Percentiles rank a stretch among this genome's conserved stretches.
Conservation (phyloP, 2,329 filamentous ascomycete species). For the Endothia cerciana region DNA sequence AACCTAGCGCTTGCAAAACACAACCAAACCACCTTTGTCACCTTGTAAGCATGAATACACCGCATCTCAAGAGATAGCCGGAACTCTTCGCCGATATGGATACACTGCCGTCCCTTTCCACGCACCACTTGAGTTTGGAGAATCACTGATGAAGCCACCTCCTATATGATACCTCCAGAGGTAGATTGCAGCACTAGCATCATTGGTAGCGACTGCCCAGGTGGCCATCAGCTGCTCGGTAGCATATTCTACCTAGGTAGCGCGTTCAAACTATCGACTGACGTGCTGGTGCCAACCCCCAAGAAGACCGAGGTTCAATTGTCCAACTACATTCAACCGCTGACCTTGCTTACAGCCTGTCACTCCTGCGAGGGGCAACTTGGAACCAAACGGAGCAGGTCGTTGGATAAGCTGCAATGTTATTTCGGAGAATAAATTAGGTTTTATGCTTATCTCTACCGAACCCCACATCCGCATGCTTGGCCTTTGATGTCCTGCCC, state of each 20-base stretch:
- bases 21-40: too few relatives aligned
- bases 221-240: too few relatives aligned
- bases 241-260: not conserved
- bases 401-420: not conserved
- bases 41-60: too few relatives aligned
- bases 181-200: too few relatives aligned
- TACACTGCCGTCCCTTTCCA: too few relatives aligned
- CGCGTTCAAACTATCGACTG: not conserved
- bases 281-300: not conserved
- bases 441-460: conserved; percentile 12
- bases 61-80: too few relatives aligned
- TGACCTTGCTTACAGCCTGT: not conserved
- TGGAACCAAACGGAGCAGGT: not conserved
- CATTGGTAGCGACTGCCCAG: too few relatives aligned
- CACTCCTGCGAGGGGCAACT: not conserved
- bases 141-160: too few relatives aligned
- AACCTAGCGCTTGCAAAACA: too few relatives aligned
- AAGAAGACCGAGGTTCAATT: not conserved
- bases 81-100: too few relatives aligned
- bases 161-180: too few relatives aligned
- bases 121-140: too few relatives aligned
- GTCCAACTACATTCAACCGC: not conserved
- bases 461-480: not conserved
- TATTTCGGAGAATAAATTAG: conserved; percentile 8
- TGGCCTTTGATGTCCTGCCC: not conserved